phyloP scores from a whole-genome alignment of 2,329 filamentous ascomycete genomes.

The Penicillium hesseltinei region DNA sequence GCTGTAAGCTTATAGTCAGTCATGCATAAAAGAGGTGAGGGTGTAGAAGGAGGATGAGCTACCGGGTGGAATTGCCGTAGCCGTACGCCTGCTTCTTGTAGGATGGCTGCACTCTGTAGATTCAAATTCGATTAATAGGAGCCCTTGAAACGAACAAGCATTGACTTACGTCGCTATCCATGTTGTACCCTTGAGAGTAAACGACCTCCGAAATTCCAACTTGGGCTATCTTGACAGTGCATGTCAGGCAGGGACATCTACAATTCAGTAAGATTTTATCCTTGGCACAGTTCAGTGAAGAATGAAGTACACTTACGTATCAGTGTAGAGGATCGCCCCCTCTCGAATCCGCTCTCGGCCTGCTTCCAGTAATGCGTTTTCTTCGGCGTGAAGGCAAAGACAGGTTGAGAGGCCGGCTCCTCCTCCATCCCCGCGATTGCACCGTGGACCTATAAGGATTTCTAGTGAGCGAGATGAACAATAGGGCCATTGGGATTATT shows the following conservation, averaged over 20 bases:
- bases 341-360: slow-evolving; percentile 85
- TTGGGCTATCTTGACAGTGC: slow-evolving; percentile 97
- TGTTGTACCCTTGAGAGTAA: slow-evolving; percentile 89
- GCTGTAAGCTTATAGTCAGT: slow-evolving; percentile 43
- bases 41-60: slow-evolving; percentile 20
- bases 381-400: slow-evolving; percentile 95
- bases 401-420: slow-evolving; percentile 81
- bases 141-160: not conserved
- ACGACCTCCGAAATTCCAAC: slow-evolving; percentile 95
- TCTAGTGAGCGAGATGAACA: slow-evolving; percentile 7
- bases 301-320: slow-evolving; percentile 56
- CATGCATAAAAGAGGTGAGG: not conserved
- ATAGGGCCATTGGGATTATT: not conserved
- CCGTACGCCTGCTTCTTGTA: slow-evolving; percentile 77
- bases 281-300: not conserved
- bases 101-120: slow-evolving; percentile 68
- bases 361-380: slow-evolving; percentile 93
- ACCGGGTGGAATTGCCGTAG: slow-evolving; percentile 86
- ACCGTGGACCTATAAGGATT: slow-evolving; percentile 56
- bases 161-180: slow-evolving; percentile 67
- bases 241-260: slow-evolving; percentile 89
- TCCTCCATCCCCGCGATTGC: slow-evolving; percentile 70
- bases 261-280: not conserved
- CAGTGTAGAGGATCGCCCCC: slow-evolving; percentile 82
- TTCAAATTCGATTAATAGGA: not conserved